phyloP scores from a whole-genome alignment of 2,329 filamentous ascomycete species.

The Coniochaeta pulveracea region DNA sequence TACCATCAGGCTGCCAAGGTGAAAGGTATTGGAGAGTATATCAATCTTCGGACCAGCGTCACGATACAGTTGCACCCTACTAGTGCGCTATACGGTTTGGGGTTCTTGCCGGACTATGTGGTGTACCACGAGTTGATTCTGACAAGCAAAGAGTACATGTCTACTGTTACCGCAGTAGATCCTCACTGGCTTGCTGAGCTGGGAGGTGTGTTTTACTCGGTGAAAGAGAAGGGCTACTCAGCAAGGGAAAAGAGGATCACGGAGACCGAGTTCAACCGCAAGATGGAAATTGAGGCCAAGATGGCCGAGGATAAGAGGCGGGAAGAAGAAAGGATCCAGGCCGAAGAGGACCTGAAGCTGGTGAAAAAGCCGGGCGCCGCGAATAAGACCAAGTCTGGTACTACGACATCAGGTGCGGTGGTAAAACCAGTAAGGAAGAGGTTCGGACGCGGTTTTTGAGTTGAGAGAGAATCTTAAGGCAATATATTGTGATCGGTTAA shows the following conservation, averaged over 20 bases:
- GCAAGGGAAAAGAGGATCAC: slow-evolving; percentile 74
- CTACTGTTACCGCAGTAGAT: slow-evolving; percentile 89
- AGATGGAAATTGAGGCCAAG: slow-evolving; percentile 85
- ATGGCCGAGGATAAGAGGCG: slow-evolving; percentile 77
- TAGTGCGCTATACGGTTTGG: slow-evolving; percentile 80
- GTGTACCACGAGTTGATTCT: slow-evolving; percentile 97
- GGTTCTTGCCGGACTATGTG: slow-evolving; percentile 92
- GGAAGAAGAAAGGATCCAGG: slow-evolving; percentile 44
- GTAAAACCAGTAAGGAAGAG: slow-evolving; percentile 49
- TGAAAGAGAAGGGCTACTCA: slow-evolving; percentile 96
- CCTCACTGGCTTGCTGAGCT: slow-evolving; percentile 95
- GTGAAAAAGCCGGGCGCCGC: slow-evolving; percentile 26
- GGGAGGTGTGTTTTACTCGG: slow-evolving; percentile 91
- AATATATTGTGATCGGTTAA: no score
- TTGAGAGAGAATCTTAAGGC: no score
- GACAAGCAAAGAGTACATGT: slow-evolving; percentile 96
- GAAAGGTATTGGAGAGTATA: slow-evolving; percentile 93
- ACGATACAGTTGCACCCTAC: slow-evolving; percentile 93
- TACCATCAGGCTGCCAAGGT: slow-evolving; percentile 96
- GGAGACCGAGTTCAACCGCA: slow-evolving; percentile 83
- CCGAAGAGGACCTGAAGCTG: slow-evolving; percentile 30
- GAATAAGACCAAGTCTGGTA: slow-evolving; percentile 39
- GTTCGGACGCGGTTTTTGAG: slow-evolving; percentile 39
- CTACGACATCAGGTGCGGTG: slow-evolving; percentile 50
- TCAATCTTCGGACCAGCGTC: slow-evolving; percentile 90